A percentile compares a stretch with the other conserved stretches of the same genome.
phyloP scores from a whole-genome alignment of 192 early-diverging fungal genomes.

The Coemansia guatemalensis region DNA sequence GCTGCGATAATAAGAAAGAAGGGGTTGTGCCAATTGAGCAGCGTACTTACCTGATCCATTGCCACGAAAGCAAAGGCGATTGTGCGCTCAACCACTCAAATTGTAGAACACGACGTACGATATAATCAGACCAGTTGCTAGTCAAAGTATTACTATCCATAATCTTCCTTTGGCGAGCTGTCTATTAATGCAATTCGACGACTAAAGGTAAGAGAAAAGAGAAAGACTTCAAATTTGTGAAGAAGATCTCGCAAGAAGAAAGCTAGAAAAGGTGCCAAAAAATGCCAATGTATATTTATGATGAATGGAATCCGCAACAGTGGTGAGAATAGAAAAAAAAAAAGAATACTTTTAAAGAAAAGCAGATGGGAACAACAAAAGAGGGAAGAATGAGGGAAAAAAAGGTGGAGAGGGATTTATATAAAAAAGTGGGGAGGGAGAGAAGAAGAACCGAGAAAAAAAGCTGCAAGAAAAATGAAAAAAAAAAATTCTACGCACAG shows the following conservation, averaged over 20 bases:
- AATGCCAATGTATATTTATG: no score
- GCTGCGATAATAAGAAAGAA: background rate
- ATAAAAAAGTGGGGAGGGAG: background rate
- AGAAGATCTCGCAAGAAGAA: background rate
- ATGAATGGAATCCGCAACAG: no score
- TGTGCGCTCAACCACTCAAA: background rate
- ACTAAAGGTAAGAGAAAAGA: background rate
- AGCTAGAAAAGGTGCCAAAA: no score
- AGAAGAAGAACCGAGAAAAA: background rate
- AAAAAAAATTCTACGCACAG: slow-evolving; percentile 1
- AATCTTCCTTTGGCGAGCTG: no score
- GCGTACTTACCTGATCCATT: background rate
- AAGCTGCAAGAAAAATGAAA: slow-evolving; percentile 1
- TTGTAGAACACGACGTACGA: background rate
- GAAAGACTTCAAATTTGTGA: background rate
- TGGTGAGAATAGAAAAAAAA: background rate
- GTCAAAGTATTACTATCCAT: background rate
- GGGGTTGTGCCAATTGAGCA: background rate
- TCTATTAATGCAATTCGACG: no score
- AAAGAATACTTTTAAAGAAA: background rate
- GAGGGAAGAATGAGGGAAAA: background rate
- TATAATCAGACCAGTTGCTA: background rate
- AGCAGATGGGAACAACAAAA: background rate
- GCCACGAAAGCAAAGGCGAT: background rate
- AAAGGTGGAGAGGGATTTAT: background rate